Evolutionary conservation across 139 green algal genomes (phyloP), one percentile per base, ranked within the genome.

Genomic region (Gonium pectorale): DNA sequence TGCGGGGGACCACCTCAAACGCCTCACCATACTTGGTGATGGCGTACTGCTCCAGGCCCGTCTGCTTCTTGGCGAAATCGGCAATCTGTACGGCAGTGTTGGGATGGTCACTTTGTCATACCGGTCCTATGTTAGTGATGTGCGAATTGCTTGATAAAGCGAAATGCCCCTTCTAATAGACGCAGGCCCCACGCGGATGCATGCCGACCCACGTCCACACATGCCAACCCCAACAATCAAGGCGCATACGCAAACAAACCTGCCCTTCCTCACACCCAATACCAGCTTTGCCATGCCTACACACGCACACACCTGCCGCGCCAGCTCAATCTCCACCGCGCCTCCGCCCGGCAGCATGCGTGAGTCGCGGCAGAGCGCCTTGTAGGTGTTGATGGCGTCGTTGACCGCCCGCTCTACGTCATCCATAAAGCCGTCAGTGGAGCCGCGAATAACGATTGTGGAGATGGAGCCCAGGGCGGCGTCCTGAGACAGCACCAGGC

Each of bases 361-460:
- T 31, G 95, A 79, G 81, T 99, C 97, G 17, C 83, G 77, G 83
- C 92, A 94, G 51, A 99, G 89, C 37, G 93, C 86, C 93, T 98
- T 98, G 96, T 95, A 99, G 51, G 93, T 90, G 85, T 99, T 99
- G 71, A 99, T 93, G 59, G 95, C 97, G 85, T 98, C 95, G 83
- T 99, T 98, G 33, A 99, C 88, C 0, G 97, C 97, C 21, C 97
- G 92, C 91, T 99, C 97, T 44, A 99, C 89, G 85, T 99, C 97
- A 86, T 99, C 97, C 86, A 98, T 85, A 54, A 97, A 90, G 67
- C 95, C 95, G 37, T 99, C 94, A 24, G 97, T 99, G 52, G 88
- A 87, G n/a, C 94, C 97, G 29, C 97, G 90, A 86, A 99, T 89
- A 73, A 99, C 93, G 11, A 99, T 87, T 6, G 97, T 99, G 51